Percentiles rank a stretch among this genome's conserved stretches.
Evolutionary conservation across 306 rosid species (phyloP).

Genomic region (Vigna radiata): DNA sequence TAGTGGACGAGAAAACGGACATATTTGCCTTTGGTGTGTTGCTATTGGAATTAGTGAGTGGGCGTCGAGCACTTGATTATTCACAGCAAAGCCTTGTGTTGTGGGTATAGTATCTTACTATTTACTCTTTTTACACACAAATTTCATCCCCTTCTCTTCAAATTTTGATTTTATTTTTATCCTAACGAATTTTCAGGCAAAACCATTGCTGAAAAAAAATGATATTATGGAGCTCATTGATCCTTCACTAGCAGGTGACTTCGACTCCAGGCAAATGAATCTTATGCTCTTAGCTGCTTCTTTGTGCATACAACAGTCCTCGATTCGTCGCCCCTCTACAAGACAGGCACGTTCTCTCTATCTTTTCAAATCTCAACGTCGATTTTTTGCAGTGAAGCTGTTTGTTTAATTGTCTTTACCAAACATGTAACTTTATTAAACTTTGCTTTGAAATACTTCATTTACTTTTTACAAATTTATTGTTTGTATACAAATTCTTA

Average conservation of each 20-base stretch:
- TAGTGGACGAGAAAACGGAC: conserved; percentile 96
- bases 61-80: conserved; percentile 93
- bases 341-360: conserved; percentile 62
- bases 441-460: neutral
- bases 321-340: conserved; percentile 85
- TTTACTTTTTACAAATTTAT: neutral
- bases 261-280: conserved; percentile 61
- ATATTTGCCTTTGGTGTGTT: conserved; percentile 93
- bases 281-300: conserved; percentile 80
- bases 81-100: conserved; percentile 95
- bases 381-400: too few species aligned
- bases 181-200: conserved; percentile 62
- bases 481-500: too few species aligned
- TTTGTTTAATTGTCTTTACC: too few species aligned
- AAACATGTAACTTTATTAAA: too few species aligned
- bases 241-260: conserved; percentile 65
- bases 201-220: conserved; percentile 82
- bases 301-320: conserved; percentile 80
- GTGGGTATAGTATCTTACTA: conserved; percentile 65
- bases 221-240: conserved; percentile 64
- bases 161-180: neutral
- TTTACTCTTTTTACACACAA: neutral
- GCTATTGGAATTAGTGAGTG: conserved; percentile 84
- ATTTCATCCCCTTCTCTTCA: neutral
- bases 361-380: neutral